Percentiles rank a stretch among this genome's conserved stretches.
phyloP scores from a whole-genome alignment of 2,329 filamentous ascomycete genomes.

The Diaporthe capsici region DNA sequence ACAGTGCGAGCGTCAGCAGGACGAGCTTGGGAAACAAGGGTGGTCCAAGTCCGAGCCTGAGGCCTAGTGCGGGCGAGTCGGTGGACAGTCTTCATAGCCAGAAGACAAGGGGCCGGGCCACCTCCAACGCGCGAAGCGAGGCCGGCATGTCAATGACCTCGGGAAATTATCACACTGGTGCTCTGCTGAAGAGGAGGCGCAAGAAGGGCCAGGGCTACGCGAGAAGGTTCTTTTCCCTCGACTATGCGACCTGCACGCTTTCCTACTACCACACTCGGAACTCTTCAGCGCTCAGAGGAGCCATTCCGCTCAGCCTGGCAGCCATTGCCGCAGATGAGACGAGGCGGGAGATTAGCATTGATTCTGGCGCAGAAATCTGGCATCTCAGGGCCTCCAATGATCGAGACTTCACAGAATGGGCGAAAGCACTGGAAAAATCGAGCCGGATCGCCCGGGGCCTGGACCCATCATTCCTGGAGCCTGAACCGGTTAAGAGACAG shows the following conservation, averaged over 20 bases:
- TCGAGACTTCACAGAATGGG: constrained; percentile 92
- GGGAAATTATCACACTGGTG: constrained; percentile 82
- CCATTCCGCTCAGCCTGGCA: constrained; percentile 91
- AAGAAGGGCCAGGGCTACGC: constrained; percentile 97
- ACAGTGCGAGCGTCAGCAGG: constrained; percentile 58
- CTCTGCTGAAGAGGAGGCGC: constrained; percentile 88
- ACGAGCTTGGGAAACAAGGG: constrained; percentile 66
- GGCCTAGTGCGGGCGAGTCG: constrained; percentile 65
- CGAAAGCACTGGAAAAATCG: constrained; percentile 85
- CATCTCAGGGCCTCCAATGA: constrained; percentile 87
- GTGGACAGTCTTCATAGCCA: constrained; percentile 74
- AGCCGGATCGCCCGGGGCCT: constrained; percentile 74
- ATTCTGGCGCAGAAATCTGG: constrained; percentile 98
- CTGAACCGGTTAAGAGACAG: constrained; percentile 42
- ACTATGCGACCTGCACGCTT: constrained; percentile 92
- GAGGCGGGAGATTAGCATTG: constrained; percentile 92
- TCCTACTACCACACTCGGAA: constrained; percentile 98
- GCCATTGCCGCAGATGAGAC: constrained; percentile 92
- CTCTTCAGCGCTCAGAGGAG: constrained; percentile 90
- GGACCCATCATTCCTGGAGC: constrained; percentile 54
- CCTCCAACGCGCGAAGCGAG: constrained; percentile 68
- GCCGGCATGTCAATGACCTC: constrained; percentile 54
- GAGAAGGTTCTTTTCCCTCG: constrained; percentile 93
- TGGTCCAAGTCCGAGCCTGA: constrained; percentile 58
- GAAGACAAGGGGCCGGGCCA: constrained; percentile 54